Conservation (phyloP, 179 eudicot species). For the Heliamphora pulchella region DNA sequence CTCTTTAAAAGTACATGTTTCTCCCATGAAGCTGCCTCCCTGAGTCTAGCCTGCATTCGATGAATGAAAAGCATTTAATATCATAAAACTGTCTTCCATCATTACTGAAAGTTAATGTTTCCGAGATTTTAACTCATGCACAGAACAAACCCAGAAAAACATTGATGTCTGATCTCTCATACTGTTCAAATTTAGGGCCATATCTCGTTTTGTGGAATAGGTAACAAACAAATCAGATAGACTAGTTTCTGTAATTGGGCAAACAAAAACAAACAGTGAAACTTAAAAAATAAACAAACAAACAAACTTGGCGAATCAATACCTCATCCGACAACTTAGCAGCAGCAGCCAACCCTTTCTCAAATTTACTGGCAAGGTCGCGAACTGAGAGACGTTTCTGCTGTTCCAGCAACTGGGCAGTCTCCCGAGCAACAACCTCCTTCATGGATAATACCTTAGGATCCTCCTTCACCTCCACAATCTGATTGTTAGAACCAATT, state of each 20-base stretch:
- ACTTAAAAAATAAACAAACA: background rate
- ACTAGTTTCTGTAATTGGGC: background rate
- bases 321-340: slow-evolving; percentile 97
- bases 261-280: background rate
- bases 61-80: background rate
- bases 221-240: background rate
- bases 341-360: slow-evolving; percentile 87
- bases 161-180: background rate
- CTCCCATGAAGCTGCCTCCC: slow-evolving; percentile 88
- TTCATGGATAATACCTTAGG: slow-evolving; percentile 53
- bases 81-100: background rate
- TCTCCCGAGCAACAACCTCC: slow-evolving; percentile 72
- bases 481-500: slow-evolving; percentile 65
- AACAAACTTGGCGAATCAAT: slow-evolving; percentile 2
- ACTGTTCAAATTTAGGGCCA: background rate
- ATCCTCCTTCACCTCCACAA: slow-evolving; percentile 56
- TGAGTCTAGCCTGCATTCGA: slow-evolving; percentile 62
- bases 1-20: slow-evolving; percentile 88
- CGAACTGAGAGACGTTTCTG: slow-evolving; percentile 89
- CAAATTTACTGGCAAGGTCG: slow-evolving; percentile 89
- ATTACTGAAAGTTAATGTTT: background rate
- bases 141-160: background rate
- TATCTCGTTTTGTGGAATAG: background rate
- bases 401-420: slow-evolving; percentile 70
- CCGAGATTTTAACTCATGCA: background rate